A percentile compares a stretch with the other conserved stretches of the same genome.
Evolutionary conservation across 2,329 filamentous ascomycete species (phyloP).

Genomic region (Beauveria bassiana): DNA sequence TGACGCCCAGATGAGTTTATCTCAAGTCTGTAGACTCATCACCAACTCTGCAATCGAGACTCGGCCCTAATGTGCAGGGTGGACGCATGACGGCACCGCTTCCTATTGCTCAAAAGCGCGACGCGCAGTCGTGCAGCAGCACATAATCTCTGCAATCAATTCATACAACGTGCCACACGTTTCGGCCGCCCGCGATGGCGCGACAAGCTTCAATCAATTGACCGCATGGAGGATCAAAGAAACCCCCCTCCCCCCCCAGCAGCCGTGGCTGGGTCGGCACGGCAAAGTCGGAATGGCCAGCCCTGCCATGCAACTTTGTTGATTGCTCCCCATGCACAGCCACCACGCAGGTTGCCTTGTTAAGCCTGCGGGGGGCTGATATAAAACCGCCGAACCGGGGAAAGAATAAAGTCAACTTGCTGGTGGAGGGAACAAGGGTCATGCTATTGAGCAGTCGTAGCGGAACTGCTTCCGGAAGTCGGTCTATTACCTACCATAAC

Average conservation of each 20-base stretch:
- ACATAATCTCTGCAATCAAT: neutral
- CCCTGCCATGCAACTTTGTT: neutral
- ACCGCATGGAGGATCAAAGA: neutral
- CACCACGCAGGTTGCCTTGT: neutral
- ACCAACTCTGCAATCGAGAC: too few relatives aligned
- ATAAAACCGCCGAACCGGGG: neutral
- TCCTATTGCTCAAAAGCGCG: neutral
- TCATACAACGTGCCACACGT: neutral
- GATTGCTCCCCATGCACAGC: neutral
- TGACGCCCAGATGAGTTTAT: too few relatives aligned
- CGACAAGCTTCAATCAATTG: neutral
- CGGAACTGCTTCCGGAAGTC: neutral
- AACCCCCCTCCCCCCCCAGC: neutral
- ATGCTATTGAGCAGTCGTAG: too few relatives aligned
- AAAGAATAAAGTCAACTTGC: too few relatives aligned
- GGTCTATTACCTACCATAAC: neutral
- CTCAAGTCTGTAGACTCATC: too few relatives aligned
- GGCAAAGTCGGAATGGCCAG: conserved; percentile 6
- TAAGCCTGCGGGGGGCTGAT: neutral
- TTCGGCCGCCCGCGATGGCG: neutral
- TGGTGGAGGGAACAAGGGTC: neutral
- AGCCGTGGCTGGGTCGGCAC: neutral
- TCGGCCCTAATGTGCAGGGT: too few relatives aligned
- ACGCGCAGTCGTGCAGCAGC: too few relatives aligned
- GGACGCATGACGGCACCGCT: neutral